phyloP scores from a whole-genome alignment of 1,139 yeast genomes.

The Hyphopichia buzzinii region DNA sequence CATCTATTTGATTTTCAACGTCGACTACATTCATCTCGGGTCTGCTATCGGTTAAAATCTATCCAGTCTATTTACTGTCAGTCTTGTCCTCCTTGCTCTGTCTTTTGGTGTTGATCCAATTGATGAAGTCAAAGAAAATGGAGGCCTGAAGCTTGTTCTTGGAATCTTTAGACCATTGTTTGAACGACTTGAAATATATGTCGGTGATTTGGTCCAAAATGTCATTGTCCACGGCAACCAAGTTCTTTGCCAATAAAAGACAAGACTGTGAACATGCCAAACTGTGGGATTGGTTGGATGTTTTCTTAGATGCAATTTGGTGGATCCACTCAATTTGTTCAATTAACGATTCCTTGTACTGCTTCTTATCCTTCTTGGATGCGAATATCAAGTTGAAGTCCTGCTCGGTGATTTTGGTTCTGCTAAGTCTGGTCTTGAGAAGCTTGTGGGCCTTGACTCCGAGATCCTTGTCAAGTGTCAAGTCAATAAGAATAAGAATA shows the following conservation, averaged over 20 bases:
- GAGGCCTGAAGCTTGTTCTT: conserved; percentile 55
- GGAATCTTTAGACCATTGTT: conserved; percentile 55
- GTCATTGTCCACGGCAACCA: conserved; percentile 35
- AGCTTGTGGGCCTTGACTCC: conserved; percentile 76
- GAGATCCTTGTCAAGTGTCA: conserved; percentile 66
- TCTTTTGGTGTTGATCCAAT: conserved; percentile 64
- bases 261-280: conserved; percentile 62
- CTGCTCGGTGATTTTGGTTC: conserved; percentile 33
- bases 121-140: conserved; percentile 74
- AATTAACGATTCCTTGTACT: conserved; percentile 18
- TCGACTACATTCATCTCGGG: too few species aligned
- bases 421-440: conserved; percentile 63
- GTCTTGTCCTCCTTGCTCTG: conserved; percentile 1
- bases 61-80: too few species aligned
- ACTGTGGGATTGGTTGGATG: conserved; percentile 50
- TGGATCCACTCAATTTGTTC: conserved; percentile 31
- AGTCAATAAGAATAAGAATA: conserved; percentile 55
- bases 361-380: conserved; percentile 14
- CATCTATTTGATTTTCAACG: too few species aligned
- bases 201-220: conserved; percentile 43
- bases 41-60: too few species aligned
- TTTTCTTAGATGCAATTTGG: conserved; percentile 39
- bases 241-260: conserved; percentile 58
- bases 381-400: conserved; percentile 19
- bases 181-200: conserved; percentile 55